phyloP scores from a whole-genome alignment of 768 basidiomycete genomes.

The Gymnopilus dilepis region DNA sequence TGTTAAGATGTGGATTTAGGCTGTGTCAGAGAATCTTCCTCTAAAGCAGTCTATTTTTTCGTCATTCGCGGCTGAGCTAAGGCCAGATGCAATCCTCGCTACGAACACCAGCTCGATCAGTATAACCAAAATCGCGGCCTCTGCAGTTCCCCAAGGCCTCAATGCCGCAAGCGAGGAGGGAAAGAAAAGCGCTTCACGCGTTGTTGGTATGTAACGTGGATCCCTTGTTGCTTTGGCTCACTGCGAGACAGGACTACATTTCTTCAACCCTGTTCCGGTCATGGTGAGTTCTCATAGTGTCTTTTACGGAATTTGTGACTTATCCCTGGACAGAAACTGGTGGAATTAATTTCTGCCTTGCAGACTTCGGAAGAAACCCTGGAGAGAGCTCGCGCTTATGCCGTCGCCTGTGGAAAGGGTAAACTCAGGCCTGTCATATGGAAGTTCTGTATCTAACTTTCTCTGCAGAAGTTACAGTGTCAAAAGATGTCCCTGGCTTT shows the following conservation, averaged over 20 bases:
- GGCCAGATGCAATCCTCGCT: conserved; percentile 81
- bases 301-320: neutral
- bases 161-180: conserved; percentile 67
- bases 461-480: conserved; percentile 82
- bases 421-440: conserved; percentile 15
- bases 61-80: conserved; percentile 67
- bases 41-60: conserved; percentile 83
- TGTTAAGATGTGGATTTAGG: conserved; percentile 47
- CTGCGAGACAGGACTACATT: conserved; percentile 70
- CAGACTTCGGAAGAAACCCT: conserved; percentile 86
- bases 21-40: conserved; percentile 82
- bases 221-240: neutral
- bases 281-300: conserved; percentile 62
- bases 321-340: conserved; percentile 66
- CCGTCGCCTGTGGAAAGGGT: conserved; percentile 91
- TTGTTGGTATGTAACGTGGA: conserved; percentile 65
- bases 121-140: conserved; percentile 90
- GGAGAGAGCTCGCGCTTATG: conserved; percentile 79
- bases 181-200: conserved; percentile 67
- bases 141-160: conserved; percentile 66
- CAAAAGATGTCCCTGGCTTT: conserved; percentile 92
- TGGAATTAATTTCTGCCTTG: conserved; percentile 93
- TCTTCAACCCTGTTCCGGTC: conserved; percentile 96
- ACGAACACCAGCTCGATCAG: conserved; percentile 95
- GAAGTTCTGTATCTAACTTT: neutral